A percentile compares a stretch with the other conserved stretches of the same genome.
phyloP scores from a whole-genome alignment of 768 basidiomycete genomes.

The Gyrodon lividus region DNA sequence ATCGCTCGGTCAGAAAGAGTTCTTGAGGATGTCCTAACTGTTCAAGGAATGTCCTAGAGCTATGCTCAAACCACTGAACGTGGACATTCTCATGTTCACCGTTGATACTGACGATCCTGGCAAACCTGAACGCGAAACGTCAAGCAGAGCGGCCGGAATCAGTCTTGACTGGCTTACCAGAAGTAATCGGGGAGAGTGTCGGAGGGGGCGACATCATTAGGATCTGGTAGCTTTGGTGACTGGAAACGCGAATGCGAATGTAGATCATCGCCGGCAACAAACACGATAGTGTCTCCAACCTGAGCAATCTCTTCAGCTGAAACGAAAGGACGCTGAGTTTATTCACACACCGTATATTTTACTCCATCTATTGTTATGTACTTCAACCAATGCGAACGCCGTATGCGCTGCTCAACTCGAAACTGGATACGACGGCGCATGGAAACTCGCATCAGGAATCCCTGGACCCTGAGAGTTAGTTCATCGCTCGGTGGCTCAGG shows the following conservation, averaged over 20 bases:
- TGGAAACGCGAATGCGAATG: neutral
- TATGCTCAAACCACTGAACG: constrained; percentile 75
- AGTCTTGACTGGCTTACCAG: constrained; percentile 43
- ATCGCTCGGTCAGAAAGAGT: constrained; percentile 58
- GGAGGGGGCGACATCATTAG: constrained; percentile 34
- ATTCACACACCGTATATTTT: constrained; percentile 40
- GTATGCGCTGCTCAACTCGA: constrained; percentile 34
- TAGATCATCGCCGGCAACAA: constrained; percentile 39
- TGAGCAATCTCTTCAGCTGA: constrained; percentile 25
- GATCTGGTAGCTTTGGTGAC: constrained; percentile 34
- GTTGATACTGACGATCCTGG: constrained; percentile 54
- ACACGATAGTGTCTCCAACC: constrained; percentile 63
- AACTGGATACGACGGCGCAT: constrained; percentile 16
- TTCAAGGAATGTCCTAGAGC: constrained; percentile 55
- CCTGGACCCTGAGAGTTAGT: constrained; percentile 17
- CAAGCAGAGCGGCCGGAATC: neutral
- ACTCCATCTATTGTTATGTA: constrained; percentile 43
- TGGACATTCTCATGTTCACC: constrained; percentile 48
- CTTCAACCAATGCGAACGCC: constrained; percentile 36
- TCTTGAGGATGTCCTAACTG: constrained; percentile 65
- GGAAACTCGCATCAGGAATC: constrained; percentile 21
- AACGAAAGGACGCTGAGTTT: neutral
- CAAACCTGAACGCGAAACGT: constrained; percentile 53
- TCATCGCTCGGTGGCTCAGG: constrained; percentile 10
- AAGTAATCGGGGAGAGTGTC: constrained; percentile 57